Evolutionary conservation across 148 eudicot genomes (phyloP), one percentile per base, ranked within the genome.

Genomic region (Dysphania ambrosioides): DNA sequence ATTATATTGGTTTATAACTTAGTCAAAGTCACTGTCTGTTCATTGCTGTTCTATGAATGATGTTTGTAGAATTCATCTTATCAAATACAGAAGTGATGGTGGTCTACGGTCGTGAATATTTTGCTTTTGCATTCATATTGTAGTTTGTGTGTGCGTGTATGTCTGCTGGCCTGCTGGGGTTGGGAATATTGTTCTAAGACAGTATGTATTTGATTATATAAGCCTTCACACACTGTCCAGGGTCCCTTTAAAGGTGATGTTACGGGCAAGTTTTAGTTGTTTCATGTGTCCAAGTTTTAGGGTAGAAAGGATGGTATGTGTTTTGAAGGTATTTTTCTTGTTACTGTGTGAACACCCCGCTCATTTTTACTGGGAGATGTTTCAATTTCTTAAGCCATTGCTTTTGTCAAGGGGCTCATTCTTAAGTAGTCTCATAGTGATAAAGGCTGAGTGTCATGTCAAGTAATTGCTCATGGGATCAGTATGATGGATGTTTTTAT

Each of bases 401-500:
- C n/a, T 34, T 30, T 47, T 68, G 16, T 44, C 59, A 60, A 58
- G 18, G 40, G 58, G 61, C 69, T 26, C 19, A 72, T 76, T 77
- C 78, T 68, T 72, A 21, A 56, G 32, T 42, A 79, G 62, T 68
- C 51, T 76, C 51, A 68, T 69, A 77, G 66, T 72, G 51, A 84
- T 78, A 49, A 79, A 80, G 83, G 83, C 77, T 71, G 77, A 82
- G 82, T 80, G 41, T 75, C 75, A 40, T 73, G 76, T 78, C 75
- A 73, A 31, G 72, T 74, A 55, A 71, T 78, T 80, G 87, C 88
- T 89, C 86, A 88, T 85, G 82, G 85, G 88, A 85, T 93, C 80
- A 91, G 98, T 68, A 84, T 88, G 85, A 78, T 81, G 79, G 85
- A 81, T 93, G 87, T 89, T 91, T 89, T 87, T 77, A 68, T 89